Percentiles rank a stretch among this genome's conserved stretches.
Conservation (phyloP, 805 yeast species). For the Saccharomycopsis sp. region DNA sequence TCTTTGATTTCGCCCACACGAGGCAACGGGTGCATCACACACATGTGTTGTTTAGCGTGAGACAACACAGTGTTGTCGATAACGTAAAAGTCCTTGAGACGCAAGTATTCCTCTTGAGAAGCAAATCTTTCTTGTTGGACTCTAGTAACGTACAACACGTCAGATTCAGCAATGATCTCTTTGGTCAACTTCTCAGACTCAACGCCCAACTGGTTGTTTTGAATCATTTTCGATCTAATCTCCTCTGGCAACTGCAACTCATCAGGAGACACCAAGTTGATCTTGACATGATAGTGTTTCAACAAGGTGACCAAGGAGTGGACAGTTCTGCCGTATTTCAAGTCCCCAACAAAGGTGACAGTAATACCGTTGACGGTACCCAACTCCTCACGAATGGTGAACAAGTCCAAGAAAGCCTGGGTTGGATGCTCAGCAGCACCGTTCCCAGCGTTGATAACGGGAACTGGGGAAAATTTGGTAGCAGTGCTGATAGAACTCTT, state of each 20-base stretch:
- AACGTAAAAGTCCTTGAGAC: constrained; percentile 83
- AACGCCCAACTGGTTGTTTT: constrained; percentile 57
- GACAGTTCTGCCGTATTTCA: constrained; percentile 97
- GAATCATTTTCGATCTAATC: constrained; percentile 55
- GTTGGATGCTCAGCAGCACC: constrained; percentile 98
- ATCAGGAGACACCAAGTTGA: constrained; percentile 85
- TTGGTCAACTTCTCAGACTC: constrained; percentile 76
- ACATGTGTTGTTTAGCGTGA: constrained; percentile 96
- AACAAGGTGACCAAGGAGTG: constrained; percentile 89
- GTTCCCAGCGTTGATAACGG: constrained; percentile 96
- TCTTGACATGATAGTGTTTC: constrained; percentile 84
- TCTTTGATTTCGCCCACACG: constrained; percentile 93
- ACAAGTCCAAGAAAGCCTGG: constrained; percentile 93
- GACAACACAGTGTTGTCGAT: constrained; percentile 87
- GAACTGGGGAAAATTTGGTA: constrained; percentile 93
- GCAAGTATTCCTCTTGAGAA: constrained; percentile 65
- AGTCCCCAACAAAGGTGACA: constrained; percentile 97
- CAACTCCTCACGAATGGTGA: constrained; percentile 96
- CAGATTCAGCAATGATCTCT: constrained; percentile 81
- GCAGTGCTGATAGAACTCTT: constrained; percentile 90
- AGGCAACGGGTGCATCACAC: constrained; percentile 98
- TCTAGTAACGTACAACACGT: constrained; percentile 95
- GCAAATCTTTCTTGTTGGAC: constrained; percentile 95
- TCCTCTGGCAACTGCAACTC: constrained; percentile 78
- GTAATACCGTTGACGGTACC: constrained; percentile 98